phyloP scores from a whole-genome alignment of 768 basidiomycete genomes.

The Mycena vulgaris region DNA sequence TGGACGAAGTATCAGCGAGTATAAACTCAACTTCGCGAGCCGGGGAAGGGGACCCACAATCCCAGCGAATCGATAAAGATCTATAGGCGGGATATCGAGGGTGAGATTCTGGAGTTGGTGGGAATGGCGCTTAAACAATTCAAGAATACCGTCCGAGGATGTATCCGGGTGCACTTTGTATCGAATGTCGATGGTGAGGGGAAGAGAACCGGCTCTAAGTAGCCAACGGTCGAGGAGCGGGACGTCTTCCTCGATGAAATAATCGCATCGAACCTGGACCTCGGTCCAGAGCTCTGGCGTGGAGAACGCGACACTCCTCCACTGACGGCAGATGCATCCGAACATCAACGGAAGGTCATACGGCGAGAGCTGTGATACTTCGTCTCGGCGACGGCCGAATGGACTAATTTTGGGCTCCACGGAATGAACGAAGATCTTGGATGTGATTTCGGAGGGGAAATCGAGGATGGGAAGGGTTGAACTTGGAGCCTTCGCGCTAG shows the following conservation, averaged over 20 bases:
- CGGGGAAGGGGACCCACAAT: slow-evolving; percentile 2
- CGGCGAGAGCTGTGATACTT: background rate
- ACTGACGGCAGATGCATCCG: slow-evolving; percentile 13
- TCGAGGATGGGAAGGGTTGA: background rate
- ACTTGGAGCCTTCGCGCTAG: background rate
- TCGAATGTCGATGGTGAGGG: slow-evolving; percentile 4
- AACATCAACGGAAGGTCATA: background rate
- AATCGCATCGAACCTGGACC: slow-evolving; percentile 1
- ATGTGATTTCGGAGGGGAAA: slow-evolving; percentile 11
- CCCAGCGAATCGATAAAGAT: background rate
- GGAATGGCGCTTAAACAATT: background rate
- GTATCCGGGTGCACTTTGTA: slow-evolving; percentile 9
- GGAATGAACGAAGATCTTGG: slow-evolving; percentile 8
- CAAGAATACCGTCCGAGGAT: slow-evolving; percentile 10
- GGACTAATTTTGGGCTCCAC: background rate
- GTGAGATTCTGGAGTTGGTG: slow-evolving; percentile 18
- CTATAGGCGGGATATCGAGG: background rate
- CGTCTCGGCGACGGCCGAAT: background rate
- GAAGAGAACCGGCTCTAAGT: slow-evolving; percentile 1
- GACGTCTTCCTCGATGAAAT: background rate
- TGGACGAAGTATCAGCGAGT: background rate
- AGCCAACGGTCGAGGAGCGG: slow-evolving; percentile 16
- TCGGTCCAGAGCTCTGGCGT: slow-evolving; percentile 14
- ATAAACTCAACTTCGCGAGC: background rate
- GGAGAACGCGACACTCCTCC: slow-evolving; percentile 1